Percentiles rank a stretch among this genome's conserved stretches.
These are phyloP conservation scores for Solanum phureja DNA, from an alignment of 257 asterid genomes.

Conservation along the genomic window DNA sequence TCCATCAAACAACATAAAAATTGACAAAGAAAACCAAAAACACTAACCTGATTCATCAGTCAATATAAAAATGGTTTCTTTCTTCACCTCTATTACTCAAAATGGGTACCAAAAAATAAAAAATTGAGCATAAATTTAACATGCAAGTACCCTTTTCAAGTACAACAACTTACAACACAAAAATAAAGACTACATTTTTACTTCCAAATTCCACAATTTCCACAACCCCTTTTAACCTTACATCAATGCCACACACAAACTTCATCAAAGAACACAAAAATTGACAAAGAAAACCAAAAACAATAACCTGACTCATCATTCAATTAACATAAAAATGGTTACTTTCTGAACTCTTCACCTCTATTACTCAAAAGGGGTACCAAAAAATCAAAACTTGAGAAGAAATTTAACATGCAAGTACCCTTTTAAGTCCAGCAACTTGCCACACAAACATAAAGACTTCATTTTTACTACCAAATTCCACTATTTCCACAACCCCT, in stretches of 20 bases:
- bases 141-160: not conserved
- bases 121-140: not conserved
- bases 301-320: not conserved
- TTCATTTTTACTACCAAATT: not conserved
- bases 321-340: not conserved
- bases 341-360: not conserved
- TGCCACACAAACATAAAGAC: not conserved
- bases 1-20: not conserved
- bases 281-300: not conserved
- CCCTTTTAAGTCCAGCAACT: not conserved
- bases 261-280: not conserved
- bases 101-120: not conserved
- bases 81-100: not conserved
- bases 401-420: not conserved
- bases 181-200: not conserved
- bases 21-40: not conserved
- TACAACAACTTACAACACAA: not conserved
- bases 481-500: not conserved
- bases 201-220: not conserved
- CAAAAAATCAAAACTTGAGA: not conserved
- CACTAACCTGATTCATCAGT: conserved; percentile 1
- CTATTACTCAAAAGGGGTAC: not conserved
- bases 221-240: not conserved
- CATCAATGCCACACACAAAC: not conserved
- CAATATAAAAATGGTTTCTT: not conserved